These are phyloP conservation scores for Monilinia vaccinii-corymbosi DNA, from an alignment of 2,329 filamentous ascomycete species.

Conservation along the genomic window DNA sequence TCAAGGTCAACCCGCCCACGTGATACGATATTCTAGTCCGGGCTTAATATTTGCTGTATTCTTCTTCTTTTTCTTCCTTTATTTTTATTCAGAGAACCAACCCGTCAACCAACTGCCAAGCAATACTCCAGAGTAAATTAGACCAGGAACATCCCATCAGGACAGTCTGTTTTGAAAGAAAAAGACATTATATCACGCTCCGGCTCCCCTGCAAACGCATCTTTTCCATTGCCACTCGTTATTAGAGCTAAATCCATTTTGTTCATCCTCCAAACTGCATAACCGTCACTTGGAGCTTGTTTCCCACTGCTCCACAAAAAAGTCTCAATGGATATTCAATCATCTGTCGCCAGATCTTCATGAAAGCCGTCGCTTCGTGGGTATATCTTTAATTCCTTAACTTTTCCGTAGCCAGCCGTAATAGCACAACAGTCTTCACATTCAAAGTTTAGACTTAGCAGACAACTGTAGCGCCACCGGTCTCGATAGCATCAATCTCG, in stretches of 20 bases:
- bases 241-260: neutral
- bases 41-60: neutral
- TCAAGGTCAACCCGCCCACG: neutral
- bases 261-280: neutral
- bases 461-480: constrained; percentile 68
- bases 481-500: constrained; percentile 95
- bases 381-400: neutral
- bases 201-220: constrained; percentile 2
- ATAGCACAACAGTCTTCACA: neutral
- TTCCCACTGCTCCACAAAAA: neutral
- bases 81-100: neutral
- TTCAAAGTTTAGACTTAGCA: constrained; percentile 18
- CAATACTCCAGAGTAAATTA: constrained; percentile 2
- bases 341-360: neutral
- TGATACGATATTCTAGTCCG: neutral
- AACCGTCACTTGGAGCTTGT: neutral
- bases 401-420: neutral
- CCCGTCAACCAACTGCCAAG: neutral
- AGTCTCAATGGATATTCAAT: neutral
- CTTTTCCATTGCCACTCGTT: constrained; percentile 3
- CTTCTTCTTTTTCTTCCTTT: neutral
- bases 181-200: neutral
- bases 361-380: neutral
- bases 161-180: neutral
- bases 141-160: neutral